These are phyloP conservation scores for Neurospora sp. DNA, from an alignment of 495 filamentous ascomycete genomes.

Conservation along the genomic window DNA sequence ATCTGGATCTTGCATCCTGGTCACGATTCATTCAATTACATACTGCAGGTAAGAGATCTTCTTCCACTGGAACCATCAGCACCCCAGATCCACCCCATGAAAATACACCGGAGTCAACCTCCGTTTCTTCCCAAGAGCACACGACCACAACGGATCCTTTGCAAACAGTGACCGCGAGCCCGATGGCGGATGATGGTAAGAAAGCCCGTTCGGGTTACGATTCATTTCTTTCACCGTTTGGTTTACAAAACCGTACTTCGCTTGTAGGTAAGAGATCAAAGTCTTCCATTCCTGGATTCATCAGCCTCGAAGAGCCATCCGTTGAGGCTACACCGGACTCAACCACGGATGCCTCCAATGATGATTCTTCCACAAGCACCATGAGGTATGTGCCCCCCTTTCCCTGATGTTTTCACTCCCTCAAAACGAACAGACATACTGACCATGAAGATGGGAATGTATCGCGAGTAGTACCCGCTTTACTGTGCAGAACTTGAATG, in stretches of 20 bases:
- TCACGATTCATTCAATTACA: neutral
- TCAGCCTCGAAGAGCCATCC: neutral
- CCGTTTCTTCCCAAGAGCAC: neutral
- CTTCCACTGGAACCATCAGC: neutral
- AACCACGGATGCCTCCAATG: neutral
- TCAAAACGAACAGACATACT: neutral
- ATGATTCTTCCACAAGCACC: neutral
- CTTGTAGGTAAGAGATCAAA: neutral
- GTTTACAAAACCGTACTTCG: neutral
- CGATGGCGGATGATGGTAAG: neutral
- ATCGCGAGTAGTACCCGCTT: neutral
- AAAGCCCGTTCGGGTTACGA: neutral
- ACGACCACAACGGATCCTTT: neutral
- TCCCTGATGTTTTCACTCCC: neutral
- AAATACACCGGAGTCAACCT: neutral
- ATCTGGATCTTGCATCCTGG: neutral
- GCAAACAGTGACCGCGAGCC: neutral
- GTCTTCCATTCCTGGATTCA: neutral
- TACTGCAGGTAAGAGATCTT: neutral
- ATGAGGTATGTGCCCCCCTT: neutral
- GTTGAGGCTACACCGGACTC: neutral
- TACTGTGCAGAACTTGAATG: neutral
- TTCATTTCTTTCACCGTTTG: neutral
- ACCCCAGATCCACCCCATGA: neutral
- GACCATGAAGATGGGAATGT: neutral